Conservation (phyloP, 331 rosid genomes). For the Prunus yedoensis region DNA sequence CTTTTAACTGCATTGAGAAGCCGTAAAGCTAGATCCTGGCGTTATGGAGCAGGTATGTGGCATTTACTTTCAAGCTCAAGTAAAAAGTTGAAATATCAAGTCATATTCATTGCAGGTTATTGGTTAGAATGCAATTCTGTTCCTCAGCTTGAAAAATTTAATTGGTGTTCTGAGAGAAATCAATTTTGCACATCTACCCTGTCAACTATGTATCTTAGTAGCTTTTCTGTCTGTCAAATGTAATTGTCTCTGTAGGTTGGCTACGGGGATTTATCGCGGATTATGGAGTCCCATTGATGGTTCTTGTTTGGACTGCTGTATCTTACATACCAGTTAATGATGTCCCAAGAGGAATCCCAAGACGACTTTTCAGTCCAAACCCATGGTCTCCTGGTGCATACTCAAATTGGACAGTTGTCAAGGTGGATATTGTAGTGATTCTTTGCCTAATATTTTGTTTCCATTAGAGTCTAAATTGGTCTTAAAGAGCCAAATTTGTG, state of each 20-base stretch:
- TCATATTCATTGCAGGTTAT: not conserved
- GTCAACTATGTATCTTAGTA: not conserved
- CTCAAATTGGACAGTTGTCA: constrained; percentile 93
- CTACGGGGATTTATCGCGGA: constrained; percentile 85
- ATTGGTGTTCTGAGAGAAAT: not conserved
- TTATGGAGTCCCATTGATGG: constrained; percentile 96
- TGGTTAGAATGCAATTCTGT: not conserved
- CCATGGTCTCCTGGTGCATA: constrained; percentile 99
- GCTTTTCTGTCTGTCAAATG: constrained; percentile 10
- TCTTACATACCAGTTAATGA: constrained; percentile 85
- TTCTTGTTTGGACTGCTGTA: constrained; percentile 82
- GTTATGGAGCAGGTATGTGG: constrained; percentile 84
- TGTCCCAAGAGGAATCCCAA: constrained; percentile 87
- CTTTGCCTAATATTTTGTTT: not conserved
- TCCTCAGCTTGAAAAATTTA: not conserved
- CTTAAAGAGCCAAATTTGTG: constrained; percentile 2
- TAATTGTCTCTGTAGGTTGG: constrained; percentile 49
- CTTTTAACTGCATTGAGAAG: constrained; percentile 79
- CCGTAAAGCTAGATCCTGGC: constrained; percentile 98
- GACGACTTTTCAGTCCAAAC: constrained; percentile 95
- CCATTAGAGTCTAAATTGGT: constrained; percentile 9
- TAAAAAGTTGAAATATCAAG: not conserved
- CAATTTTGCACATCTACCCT: not conserved
- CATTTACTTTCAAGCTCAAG: constrained; percentile 8
- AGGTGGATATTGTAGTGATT: constrained; percentile 46